Evolutionary conservation across 371 early-diverging fungal species (phyloP).

Genomic region (Syncephalastrum racemosum): DNA sequence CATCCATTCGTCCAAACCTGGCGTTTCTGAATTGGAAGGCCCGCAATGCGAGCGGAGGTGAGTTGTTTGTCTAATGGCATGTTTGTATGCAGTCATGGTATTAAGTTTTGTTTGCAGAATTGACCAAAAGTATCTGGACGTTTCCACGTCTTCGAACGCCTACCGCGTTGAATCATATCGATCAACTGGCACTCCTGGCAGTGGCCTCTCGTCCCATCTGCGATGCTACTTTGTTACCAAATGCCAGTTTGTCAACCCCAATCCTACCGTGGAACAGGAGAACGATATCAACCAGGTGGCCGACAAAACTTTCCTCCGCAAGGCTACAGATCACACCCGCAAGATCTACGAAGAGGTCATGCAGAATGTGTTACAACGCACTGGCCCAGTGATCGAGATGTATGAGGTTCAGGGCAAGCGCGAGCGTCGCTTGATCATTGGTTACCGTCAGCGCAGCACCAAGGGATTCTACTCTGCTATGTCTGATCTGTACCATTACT

Average conservation of each 20-base stretch:
- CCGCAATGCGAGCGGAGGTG: slow-evolving; percentile 88
- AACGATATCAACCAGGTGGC: slow-evolving; percentile 84
- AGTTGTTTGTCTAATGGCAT: neutral
- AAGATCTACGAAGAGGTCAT: slow-evolving; percentile 88
- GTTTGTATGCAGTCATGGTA: slow-evolving; percentile 1
- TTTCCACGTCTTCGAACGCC: slow-evolving; percentile 63
- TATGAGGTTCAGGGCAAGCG: slow-evolving; percentile 82
- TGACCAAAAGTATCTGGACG: slow-evolving; percentile 89
- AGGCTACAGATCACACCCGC: slow-evolving; percentile 92
- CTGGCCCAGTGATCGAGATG: slow-evolving; percentile 96
- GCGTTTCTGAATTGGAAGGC: slow-evolving; percentile 85
- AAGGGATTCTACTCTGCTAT: slow-evolving; percentile 92
- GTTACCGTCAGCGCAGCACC: slow-evolving; percentile 86
- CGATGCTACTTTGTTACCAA: slow-evolving; percentile 95
- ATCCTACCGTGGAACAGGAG: slow-evolving; percentile 78
- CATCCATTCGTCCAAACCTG: slow-evolving; percentile 95
- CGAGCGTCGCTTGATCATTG: slow-evolving; percentile 92
- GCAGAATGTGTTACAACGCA: slow-evolving; percentile 78
- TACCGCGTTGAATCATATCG: slow-evolving; percentile 96
- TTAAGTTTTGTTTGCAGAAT: slow-evolving; percentile 56
- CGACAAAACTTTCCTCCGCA: slow-evolving; percentile 90
- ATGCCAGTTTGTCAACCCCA: slow-evolving; percentile 86
- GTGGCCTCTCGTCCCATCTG: slow-evolving; percentile 79
- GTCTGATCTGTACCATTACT: slow-evolving; percentile 98
- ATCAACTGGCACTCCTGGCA: slow-evolving; percentile 88